phyloP scores from a whole-genome alignment of 805 yeast species.

The Blastobotrys peoriensis region DNA sequence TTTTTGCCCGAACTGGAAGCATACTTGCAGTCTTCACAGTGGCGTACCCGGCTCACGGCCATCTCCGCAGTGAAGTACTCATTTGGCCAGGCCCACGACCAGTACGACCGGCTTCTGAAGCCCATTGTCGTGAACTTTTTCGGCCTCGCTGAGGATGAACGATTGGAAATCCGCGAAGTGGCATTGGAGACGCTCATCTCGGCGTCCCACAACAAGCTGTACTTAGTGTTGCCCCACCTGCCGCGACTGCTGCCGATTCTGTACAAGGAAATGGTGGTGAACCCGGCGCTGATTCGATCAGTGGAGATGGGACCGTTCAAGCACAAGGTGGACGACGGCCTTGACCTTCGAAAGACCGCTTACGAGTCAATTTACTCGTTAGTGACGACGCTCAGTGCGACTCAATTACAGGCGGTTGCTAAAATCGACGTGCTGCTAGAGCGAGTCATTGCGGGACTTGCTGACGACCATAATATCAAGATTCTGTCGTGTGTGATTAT shows the following conservation, averaged over 20 bases:
- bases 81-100: conserved; percentile 27
- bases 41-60: conserved; percentile 23
- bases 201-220: conserved; percentile 52
- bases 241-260: conserved; percentile 45
- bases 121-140: conserved; percentile 26
- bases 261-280: conserved; percentile 48
- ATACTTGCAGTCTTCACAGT: conserved; percentile 20
- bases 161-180: conserved; percentile 51
- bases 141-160: conserved; percentile 32
- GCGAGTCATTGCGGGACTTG: conserved; percentile 45
- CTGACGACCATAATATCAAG: conserved; percentile 53
- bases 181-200: conserved; percentile 54
- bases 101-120: conserved; percentile 19
- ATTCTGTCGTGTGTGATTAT: conserved; percentile 46
- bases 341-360: conserved; percentile 63
- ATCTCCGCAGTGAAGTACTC: conserved; percentile 36
- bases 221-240: conserved; percentile 41
- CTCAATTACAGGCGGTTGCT: conserved; percentile 22
- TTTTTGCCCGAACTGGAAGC: conserved; percentile 27
- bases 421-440: conserved; percentile 33
- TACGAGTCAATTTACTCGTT: conserved; percentile 64
- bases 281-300: conserved; percentile 51
- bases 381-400: conserved; percentile 27
- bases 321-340: conserved; percentile 72
- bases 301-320: conserved; percentile 86